phyloP scores from a whole-genome alignment of 2,329 filamentous ascomycete genomes.

The Reticulascus tulasneorum region DNA sequence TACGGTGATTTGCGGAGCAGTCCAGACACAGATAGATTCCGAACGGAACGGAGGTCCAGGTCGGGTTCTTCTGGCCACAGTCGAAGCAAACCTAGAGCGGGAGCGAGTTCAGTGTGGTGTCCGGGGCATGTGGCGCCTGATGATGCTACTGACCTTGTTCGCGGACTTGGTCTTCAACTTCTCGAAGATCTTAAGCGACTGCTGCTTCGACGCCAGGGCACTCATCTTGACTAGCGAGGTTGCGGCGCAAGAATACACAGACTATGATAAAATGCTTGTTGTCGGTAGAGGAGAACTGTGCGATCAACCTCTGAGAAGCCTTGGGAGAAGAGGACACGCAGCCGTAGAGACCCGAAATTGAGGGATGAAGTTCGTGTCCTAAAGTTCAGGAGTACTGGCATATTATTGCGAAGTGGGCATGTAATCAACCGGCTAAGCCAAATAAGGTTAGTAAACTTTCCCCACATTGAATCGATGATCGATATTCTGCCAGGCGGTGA shows the following conservation, averaged over 20 bases:
- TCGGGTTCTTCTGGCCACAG: constrained; percentile 95
- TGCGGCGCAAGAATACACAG: neutral
- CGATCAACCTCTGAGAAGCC: constrained; percentile 1
- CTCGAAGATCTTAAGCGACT: constrained; percentile 97
- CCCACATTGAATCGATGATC: constrained; percentile 10
- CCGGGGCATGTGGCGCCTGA: constrained; percentile 8
- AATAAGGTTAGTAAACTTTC: constrained; percentile 1
- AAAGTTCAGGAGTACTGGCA: constrained; percentile 16
- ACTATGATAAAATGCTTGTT: neutral
- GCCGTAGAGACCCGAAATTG: constrained; percentile 1
- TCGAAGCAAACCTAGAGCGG: constrained; percentile 84
- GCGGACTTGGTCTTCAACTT: constrained; percentile 92
- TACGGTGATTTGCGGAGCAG: constrained; percentile 94
- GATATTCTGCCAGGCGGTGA: constrained; percentile 36
- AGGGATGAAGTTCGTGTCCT: constrained; percentile 15
- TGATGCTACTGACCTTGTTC: constrained; percentile 68
- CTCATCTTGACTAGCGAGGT: constrained; percentile 56
- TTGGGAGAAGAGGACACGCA: neutral
- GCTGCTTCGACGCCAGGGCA: constrained; percentile 77
- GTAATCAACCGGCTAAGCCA: constrained; percentile 8
- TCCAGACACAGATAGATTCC: constrained; percentile 98
- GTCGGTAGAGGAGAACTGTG: neutral
- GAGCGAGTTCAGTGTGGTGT: constrained; percentile 11
- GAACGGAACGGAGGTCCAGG: constrained; percentile 95
- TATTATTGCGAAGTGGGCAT: constrained; percentile 16